Conservation (phyloP, 495 filamentous ascomycete genomes). For the Penicillium robsamsonii region DNA sequence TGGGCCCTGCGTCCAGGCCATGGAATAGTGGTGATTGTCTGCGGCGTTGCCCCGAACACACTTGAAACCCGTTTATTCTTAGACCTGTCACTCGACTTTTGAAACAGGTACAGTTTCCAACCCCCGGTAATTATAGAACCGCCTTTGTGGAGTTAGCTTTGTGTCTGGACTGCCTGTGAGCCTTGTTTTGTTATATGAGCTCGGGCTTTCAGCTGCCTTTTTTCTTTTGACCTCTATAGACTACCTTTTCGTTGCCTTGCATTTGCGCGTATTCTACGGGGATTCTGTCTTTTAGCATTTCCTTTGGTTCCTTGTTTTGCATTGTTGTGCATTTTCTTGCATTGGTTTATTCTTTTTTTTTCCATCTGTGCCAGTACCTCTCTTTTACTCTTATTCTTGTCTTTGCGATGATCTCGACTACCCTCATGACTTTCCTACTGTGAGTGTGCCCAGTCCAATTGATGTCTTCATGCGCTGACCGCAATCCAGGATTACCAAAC, state of each 20-base stretch:
- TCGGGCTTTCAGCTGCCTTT: constrained; percentile 1
- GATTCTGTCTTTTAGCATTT: constrained; percentile 19
- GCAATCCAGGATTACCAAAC: constrained; percentile 47
- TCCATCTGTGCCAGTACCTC: constrained; percentile 2
- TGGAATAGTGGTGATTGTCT: constrained; percentile 16
- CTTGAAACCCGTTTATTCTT: constrained; percentile 29
- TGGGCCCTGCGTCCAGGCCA: constrained; percentile 9
- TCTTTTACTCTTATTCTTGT: constrained; percentile 11
- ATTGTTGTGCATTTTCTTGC: constrained; percentile 12
- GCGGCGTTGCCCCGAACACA: constrained; percentile 12
- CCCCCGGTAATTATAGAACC: constrained; percentile 28
- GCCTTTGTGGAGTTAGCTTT: constrained; percentile 13
- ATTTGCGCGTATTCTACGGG: constrained; percentile 23
- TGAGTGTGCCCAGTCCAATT: constrained; percentile 43
- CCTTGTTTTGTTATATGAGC: constrained; percentile 7
- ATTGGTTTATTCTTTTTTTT: not conserved
- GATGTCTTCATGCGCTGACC: constrained; percentile 3
- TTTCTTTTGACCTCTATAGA: constrained; percentile 9
- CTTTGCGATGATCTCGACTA: constrained; percentile 64
- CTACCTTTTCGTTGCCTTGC: constrained; percentile 20
- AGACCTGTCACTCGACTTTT: constrained; percentile 26
- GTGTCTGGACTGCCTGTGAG: constrained; percentile 8
- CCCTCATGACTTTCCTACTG: constrained; percentile 72
- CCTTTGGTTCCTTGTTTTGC: not conserved
- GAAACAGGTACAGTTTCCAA: constrained; percentile 25